A percentile compares a stretch with the other conserved stretches of the same genome.
phyloP scores from a whole-genome alignment of 1,284 basidiomycete genomes.

The Coniophora puteana region DNA sequence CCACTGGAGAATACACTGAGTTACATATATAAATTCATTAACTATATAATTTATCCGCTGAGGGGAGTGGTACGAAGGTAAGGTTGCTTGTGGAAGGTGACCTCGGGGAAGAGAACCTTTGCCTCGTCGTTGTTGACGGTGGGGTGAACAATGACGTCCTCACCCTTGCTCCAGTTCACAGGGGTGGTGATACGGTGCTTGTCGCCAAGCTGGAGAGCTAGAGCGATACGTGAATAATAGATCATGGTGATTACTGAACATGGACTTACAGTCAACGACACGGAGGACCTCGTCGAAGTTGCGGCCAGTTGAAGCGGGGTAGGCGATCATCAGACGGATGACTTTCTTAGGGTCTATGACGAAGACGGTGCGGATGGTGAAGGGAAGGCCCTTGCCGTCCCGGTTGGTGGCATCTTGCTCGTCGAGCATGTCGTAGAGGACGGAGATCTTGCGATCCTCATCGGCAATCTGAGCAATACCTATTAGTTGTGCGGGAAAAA shows the following conservation, averaged over 20 bases:
- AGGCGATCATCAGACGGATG: constrained; percentile 87
- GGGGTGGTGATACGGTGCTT: constrained; percentile 84
- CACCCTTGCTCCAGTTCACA: constrained; percentile 93
- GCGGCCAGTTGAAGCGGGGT: constrained; percentile 84
- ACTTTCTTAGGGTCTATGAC: constrained; percentile 90
- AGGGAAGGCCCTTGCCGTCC: constrained; percentile 86
- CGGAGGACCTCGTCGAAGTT: constrained; percentile 88
- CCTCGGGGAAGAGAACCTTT: constrained; percentile 79
- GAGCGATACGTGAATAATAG: constrained; percentile 6
- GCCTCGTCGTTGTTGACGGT: constrained; percentile 85
- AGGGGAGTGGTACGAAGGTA: constrained; percentile 78
- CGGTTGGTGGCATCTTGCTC: constrained; percentile 93
- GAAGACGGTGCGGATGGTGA: constrained; percentile 92
- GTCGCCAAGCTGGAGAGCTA: constrained; percentile 90
- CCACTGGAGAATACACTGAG: too few species aligned
- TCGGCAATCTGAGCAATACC: constrained; percentile 75
- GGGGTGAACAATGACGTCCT: constrained; percentile 96
- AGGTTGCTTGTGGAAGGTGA: constrained; percentile 65
- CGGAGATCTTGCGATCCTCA: constrained; percentile 81
- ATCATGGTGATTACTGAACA: background rate
- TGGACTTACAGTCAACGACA: constrained; percentile 62
- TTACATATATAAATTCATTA: too few species aligned
- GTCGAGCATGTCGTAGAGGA: constrained; percentile 94
- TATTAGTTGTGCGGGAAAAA: constrained; percentile 9
- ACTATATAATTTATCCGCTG: too few species aligned